Conservation (phyloP, 805 yeast genomes). For the Ogataea ramenticola region DNA sequence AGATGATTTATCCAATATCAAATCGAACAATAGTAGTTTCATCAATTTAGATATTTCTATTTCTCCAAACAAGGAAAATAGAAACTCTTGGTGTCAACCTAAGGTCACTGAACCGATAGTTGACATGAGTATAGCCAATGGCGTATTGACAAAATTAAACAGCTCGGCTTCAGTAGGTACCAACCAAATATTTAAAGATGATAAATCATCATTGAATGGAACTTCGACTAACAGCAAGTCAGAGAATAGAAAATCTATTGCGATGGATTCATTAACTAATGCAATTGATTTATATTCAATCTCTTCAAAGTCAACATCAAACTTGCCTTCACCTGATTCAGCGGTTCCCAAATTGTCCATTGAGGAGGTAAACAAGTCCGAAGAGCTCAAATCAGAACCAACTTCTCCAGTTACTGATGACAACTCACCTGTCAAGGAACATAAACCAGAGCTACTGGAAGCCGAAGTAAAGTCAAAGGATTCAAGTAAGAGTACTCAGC, state of each 20-base stretch:
- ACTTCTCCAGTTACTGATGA: no score
- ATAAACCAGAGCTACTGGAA: no score
- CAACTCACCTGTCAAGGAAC: no score
- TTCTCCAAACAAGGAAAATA: slow-evolving; percentile 20
- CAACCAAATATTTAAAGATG: neutral
- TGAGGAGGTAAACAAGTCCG: no score
- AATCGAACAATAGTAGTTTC: neutral
- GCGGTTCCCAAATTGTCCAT: neutral
- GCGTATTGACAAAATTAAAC: slow-evolving; percentile 18
- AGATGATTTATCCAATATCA: neutral
- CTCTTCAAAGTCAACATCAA: slow-evolving; percentile 13
- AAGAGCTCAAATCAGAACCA: no score
- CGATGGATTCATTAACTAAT: slow-evolving; percentile 24
- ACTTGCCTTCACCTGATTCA: slow-evolving; percentile 1
- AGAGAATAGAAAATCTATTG: slow-evolving; percentile 25
- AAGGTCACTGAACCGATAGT: slow-evolving; percentile 24
- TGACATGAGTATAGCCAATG: slow-evolving; percentile 25
- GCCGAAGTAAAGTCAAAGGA: no score
- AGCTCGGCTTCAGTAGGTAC: neutral
- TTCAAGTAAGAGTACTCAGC: no score
- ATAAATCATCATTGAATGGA: no score
- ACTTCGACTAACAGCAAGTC: slow-evolving; percentile 4
- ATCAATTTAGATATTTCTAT: slow-evolving; percentile 4
- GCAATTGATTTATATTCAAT: slow-evolving; percentile 24
- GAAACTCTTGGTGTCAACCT: slow-evolving; percentile 23